These are phyloP conservation scores for Aspergillus sp. DNA, from an alignment of 2,329 filamentous ascomycete species.

Conservation along the genomic window DNA sequence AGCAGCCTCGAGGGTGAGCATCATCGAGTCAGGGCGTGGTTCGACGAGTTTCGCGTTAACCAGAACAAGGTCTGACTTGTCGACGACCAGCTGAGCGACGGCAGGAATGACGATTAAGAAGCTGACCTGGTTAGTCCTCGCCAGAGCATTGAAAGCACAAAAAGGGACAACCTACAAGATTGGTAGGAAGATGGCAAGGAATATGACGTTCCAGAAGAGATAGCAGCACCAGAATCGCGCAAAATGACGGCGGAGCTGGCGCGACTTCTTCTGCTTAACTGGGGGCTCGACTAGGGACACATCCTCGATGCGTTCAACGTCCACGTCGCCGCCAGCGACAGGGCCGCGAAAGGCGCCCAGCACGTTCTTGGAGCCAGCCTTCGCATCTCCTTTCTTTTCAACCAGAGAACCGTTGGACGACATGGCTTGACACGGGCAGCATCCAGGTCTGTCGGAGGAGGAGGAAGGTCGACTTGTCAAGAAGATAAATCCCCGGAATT, in stretches of 20 bases:
- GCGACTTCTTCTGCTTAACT: conserved; percentile 22
- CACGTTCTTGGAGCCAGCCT: conserved; percentile 29
- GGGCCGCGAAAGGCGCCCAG: conserved; percentile 33
- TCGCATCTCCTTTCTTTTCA: conserved; percentile 27
- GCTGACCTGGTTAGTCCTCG: conserved; percentile 23
- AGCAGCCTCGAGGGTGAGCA: conserved; percentile 36
- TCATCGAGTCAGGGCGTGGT: conserved; percentile 32
- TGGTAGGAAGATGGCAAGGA: conserved; percentile 41
- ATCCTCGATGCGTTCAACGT: conserved; percentile 28
- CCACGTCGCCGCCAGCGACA: conserved; percentile 20
- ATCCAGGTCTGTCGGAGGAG: not conserved
- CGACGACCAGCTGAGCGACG: conserved; percentile 40
- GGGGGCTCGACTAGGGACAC: conserved; percentile 25
- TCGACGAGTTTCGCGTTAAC: conserved; percentile 35
- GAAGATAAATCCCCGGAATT: not conserved
- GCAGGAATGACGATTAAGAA: conserved; percentile 43
- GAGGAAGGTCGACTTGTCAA: not conserved
- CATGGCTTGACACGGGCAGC: not conserved
- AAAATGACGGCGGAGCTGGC: conserved; percentile 36
- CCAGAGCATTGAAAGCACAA: not conserved
- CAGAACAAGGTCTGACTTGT: conserved; percentile 38
- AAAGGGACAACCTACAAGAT: conserved; percentile 33
- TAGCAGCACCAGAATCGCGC: conserved; percentile 42
- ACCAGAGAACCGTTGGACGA: conserved; percentile 19
- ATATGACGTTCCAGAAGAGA: conserved; percentile 33